A percentile compares a stretch with the other conserved stretches of the same genome.
Conservation (phyloP, 768 basidiomycete genomes). For the Auricularia auricula-judae region DNA sequence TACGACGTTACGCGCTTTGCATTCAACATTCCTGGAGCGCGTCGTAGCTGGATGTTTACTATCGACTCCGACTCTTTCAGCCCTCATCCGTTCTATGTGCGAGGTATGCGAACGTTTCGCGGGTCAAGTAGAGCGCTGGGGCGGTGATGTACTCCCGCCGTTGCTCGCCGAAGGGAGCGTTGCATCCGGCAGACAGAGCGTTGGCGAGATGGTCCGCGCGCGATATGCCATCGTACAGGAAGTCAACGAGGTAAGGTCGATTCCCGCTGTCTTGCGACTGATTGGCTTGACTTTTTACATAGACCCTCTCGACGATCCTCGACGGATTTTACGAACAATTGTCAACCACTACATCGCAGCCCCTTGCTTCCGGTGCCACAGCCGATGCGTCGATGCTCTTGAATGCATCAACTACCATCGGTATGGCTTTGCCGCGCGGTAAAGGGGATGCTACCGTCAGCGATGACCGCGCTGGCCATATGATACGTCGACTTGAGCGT, state of each 20-base stretch:
- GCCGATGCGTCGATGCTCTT: conserved; percentile 54
- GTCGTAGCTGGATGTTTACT: conserved; percentile 72
- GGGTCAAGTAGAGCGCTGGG: conserved; percentile 86
- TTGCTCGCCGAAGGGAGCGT: conserved; percentile 74
- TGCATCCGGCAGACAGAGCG: conserved; percentile 38
- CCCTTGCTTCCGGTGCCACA: conserved; percentile 44
- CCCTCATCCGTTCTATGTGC: conserved; percentile 58
- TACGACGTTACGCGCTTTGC: conserved; percentile 72
- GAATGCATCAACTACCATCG: conserved; percentile 44
- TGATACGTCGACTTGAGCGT: conserved; percentile 72
- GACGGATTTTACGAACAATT: conserved; percentile 75
- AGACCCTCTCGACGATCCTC: conserved; percentile 60
- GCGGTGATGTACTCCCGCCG: conserved; percentile 79
- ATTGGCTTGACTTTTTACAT: not conserved
- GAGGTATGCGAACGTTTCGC: conserved; percentile 80
- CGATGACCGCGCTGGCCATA: conserved; percentile 51
- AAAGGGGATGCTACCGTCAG: conserved; percentile 30
- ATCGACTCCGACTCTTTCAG: conserved; percentile 49
- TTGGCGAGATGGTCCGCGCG: conserved; percentile 65
- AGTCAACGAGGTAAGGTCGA: conserved; percentile 56
- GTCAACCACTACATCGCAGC: conserved; percentile 64
- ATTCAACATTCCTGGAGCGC: conserved; percentile 69
- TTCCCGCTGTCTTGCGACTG: not conserved
- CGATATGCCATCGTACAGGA: conserved; percentile 58
- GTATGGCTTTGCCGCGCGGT: conserved; percentile 32